A percentile compares a stretch with the other conserved stretches of the same genome.
phyloP scores from a whole-genome alignment of 2,329 filamentous ascomycete genomes.

The Blastomyces emzantsi region DNA sequence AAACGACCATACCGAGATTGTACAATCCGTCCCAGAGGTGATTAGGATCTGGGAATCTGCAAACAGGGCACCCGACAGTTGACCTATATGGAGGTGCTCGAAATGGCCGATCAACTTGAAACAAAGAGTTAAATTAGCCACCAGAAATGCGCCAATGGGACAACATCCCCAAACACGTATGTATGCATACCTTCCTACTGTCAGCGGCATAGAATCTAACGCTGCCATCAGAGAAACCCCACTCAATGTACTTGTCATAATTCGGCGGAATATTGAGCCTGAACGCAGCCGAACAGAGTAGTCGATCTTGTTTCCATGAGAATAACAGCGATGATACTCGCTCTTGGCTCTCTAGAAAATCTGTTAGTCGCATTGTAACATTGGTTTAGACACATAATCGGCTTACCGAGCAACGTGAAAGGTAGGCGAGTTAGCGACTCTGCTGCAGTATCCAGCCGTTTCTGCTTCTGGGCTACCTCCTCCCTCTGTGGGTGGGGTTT shows the following conservation, averaged over 20 bases:
- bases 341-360: constrained; percentile 54
- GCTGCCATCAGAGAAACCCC: constrained; percentile 90
- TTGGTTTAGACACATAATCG: neutral
- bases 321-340: constrained; percentile 71
- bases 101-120: constrained; percentile 65
- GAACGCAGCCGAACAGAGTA: constrained; percentile 76
- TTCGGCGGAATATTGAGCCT: constrained; percentile 75
- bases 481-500: constrained; percentile 72
- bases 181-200: constrained; percentile 55
- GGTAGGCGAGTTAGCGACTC: constrained; percentile 69
- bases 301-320: constrained; percentile 67
- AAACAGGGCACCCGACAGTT: constrained; percentile 74
- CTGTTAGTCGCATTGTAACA: constrained; percentile 11
- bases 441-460: constrained; percentile 67
- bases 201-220: constrained; percentile 85
- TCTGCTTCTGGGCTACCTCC: constrained; percentile 53
- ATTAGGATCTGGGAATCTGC: constrained; percentile 85
- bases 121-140: constrained; percentile 4
- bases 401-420: constrained; percentile 60
- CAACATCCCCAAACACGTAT: neutral
- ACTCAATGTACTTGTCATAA: constrained; percentile 89
- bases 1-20: constrained; percentile 75
- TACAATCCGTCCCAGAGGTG: constrained; percentile 86
- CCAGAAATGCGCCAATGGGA: neutral
- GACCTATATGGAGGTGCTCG: constrained; percentile 87